Percentiles rank a stretch among this genome's conserved stretches.
phyloP scores from a whole-genome alignment of 2,329 filamentous ascomycete genomes.

The Aspergillus sclerotialis region DNA sequence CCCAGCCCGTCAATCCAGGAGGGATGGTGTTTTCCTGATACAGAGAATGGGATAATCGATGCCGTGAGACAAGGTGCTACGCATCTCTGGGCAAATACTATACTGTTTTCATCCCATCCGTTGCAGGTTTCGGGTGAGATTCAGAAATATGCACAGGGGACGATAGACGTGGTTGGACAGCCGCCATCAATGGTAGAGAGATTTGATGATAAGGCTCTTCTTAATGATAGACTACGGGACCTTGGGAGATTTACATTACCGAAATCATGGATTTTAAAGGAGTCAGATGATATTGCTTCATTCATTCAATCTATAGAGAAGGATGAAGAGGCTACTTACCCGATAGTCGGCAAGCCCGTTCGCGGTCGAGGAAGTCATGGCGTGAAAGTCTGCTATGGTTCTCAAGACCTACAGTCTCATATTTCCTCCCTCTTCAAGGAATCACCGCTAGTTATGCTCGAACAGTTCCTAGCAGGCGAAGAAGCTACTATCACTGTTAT shows the following conservation, averaged over 20 bases:
- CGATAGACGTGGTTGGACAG: constrained; percentile 42
- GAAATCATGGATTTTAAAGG: constrained; percentile 26
- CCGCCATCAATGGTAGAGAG: constrained; percentile 41
- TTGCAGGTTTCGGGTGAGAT: constrained; percentile 37
- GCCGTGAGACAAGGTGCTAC: constrained; percentile 38
- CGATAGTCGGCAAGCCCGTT: constrained; percentile 44
- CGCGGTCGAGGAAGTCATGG: constrained; percentile 45
- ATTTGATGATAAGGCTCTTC: constrained; percentile 46
- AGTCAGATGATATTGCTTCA: constrained; percentile 7
- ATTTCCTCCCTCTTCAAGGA: constrained; percentile 28
- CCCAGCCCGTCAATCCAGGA: constrained; percentile 24
- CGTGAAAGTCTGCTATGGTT: constrained; percentile 40
- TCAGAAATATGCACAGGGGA: constrained; percentile 15
- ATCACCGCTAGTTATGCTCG: constrained; percentile 36
- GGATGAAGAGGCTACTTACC: constrained; percentile 15
- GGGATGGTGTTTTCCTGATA: constrained; percentile 41
- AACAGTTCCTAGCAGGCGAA: constrained; percentile 43
- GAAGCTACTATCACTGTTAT: constrained; percentile 48
- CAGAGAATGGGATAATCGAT: constrained; percentile 34
- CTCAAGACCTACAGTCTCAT: constrained; percentile 28
- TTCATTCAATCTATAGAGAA: constrained; percentile 9
- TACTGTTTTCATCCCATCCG: constrained; percentile 44
- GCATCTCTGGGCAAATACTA: constrained; percentile 47
- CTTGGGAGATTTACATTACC: constrained; percentile 36
- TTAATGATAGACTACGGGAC: constrained; percentile 38